Evolutionary conservation across 2,329 filamentous ascomycete species (phyloP), one percentile per base, ranked within the genome.

Genomic region (Zymoseptoria brevis): DNA sequence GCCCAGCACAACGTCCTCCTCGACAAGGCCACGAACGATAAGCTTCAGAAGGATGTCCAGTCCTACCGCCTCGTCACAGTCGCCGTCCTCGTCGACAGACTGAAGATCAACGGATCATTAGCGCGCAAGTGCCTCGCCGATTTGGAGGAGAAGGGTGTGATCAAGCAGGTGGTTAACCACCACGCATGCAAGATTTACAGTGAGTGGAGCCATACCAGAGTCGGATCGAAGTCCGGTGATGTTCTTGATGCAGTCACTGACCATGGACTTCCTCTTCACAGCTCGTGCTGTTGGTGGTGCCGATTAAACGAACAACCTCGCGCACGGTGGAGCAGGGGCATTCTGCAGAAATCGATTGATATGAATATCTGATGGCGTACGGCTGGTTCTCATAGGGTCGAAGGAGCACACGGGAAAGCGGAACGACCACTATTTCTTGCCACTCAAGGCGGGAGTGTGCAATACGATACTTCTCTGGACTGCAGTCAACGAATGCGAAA

Each of bases 1-100:
- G 93, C 94, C 81, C 89, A 97, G 80, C 94, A 99, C 87, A 90
- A 89, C 80, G 94, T 99, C 81, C 85, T 97, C 77, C 90, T 99
- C 82, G 94, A 99, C 85, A 99, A 99, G 87, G 77, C 83, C 81
- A 96, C 88, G 76, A 89, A 88, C 71, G 94, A 99, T 82, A 96
- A 95, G 85, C 91, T 99, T 80, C 89, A 96, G 86, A 99, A 99
- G 86, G 94, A 99, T 86, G 95, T 99, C 74, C 94, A 97, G 82
- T 96, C 94, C 68, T 99, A 97, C 89, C 91, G 94, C 77, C 91
- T 99, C 79, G 91, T 99, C 82, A 97, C 94, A 77, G 89, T 97
- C 75, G 92, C 94, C 75, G 93, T 90, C 74, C 91, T 99, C 75
- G 94, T 99, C 86, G 94, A 99, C 82, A 87, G 94, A 81, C 87